Conservation (phyloP, 2,329 filamentous ascomycete species). For the Fonsecaea erecta region DNA sequence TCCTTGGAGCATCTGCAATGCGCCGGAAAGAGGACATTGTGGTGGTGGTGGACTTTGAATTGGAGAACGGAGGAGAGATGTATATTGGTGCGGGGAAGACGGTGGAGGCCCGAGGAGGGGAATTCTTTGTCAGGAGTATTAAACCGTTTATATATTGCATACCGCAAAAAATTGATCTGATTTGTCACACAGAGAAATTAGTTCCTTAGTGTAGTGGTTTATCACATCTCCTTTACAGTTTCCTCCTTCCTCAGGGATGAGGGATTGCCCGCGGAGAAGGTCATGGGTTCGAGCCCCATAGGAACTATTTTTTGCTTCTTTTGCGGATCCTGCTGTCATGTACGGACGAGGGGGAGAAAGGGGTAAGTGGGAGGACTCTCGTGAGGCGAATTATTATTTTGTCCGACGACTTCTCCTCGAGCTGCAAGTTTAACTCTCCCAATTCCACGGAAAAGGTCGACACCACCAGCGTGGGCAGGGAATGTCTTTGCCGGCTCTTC, state of each 20-base stretch:
- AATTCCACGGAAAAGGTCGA: too few species aligned
- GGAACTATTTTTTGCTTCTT: slow-evolving; percentile 24
- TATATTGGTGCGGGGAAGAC: background rate
- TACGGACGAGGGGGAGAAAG: background rate
- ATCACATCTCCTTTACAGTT: slow-evolving; percentile 35
- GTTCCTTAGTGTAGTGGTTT: slow-evolving; percentile 36
- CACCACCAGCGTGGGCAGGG: too few species aligned
- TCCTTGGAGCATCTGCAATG: background rate
- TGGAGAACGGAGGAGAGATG: background rate
- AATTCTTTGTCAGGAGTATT: background rate
- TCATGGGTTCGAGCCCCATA: slow-evolving; percentile 36
- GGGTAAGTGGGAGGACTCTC: too few species aligned
- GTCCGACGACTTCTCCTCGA: too few species aligned
- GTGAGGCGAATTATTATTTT: too few species aligned
- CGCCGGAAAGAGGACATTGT: background rate
- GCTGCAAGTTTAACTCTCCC: too few species aligned
- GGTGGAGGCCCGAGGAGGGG: background rate
- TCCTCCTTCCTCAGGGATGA: background rate
- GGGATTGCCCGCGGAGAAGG: slow-evolving; percentile 26
- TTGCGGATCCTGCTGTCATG: background rate
- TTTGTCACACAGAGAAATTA: slow-evolving; percentile 26
- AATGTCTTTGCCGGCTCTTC: too few species aligned
- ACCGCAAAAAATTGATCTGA: slow-evolving; percentile 10
- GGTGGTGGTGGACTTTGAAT: background rate
- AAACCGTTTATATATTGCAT: background rate